A percentile compares a stretch with the other conserved stretches of the same genome.
Evolutionary conservation across 2,329 filamentous ascomycete genomes (phyloP).

Genomic region (Cytospora mali): DNA sequence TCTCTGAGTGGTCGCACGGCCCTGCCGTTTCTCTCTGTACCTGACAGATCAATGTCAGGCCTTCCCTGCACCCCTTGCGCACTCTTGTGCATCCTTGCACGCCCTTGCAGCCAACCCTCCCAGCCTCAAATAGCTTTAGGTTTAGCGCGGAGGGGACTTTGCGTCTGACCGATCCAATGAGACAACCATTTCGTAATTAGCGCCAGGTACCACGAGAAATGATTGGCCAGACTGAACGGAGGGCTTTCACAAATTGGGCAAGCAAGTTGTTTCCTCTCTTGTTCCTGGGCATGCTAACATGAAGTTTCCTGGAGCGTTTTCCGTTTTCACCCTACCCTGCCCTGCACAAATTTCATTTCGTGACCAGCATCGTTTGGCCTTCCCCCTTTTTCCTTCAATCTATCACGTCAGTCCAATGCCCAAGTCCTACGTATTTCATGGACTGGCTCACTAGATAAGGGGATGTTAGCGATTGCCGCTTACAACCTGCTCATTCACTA

Average conservation of each 20-base stretch:
- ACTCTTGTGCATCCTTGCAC: neutral
- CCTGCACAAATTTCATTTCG: neutral
- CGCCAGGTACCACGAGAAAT: constrained; percentile 4
- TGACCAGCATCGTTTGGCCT: neutral
- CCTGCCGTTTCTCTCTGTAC: constrained; percentile 5
- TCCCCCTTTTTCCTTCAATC: constrained; percentile 8
- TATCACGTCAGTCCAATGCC: constrained; percentile 6
- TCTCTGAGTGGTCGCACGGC: constrained; percentile 6
- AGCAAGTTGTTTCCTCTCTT: neutral
- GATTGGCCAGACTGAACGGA: constrained; percentile 10
- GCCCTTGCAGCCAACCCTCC: neutral
- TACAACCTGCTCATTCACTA: neutral
- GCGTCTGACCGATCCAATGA: constrained; percentile 1
- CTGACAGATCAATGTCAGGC: constrained; percentile 15
- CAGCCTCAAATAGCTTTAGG: constrained; percentile 5
- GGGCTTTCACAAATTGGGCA: neutral
- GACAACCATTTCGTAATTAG: neutral
- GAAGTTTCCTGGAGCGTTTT: neutral
- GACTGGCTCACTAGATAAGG: neutral
- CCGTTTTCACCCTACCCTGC: neutral
- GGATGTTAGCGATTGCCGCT: neutral
- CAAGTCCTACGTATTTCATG: neutral
- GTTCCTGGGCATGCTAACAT: neutral
- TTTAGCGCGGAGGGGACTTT: neutral
- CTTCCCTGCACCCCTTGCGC: constrained; percentile 2